Conservation (phyloP, 1,284 basidiomycete species). For the Ustilago xerochloae region DNA sequence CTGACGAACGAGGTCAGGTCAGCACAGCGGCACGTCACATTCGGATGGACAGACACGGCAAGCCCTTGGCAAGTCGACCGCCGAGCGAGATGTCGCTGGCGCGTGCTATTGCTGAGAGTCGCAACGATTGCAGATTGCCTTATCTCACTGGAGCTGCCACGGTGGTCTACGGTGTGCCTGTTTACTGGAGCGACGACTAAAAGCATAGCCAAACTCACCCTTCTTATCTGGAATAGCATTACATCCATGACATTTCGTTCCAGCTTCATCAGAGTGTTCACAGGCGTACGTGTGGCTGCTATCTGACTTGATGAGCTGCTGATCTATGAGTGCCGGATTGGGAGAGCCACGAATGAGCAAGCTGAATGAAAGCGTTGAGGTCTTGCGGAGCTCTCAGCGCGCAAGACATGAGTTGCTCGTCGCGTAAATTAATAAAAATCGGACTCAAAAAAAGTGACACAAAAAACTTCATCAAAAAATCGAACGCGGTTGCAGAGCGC, state of each 20-base stretch:
- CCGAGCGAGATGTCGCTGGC: conserved; percentile 73
- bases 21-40: conserved; percentile 25
- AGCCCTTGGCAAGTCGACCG: conserved; percentile 25
- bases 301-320: too few relatives aligned
- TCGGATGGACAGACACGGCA: conserved; percentile 20
- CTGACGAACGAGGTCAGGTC: conserved; percentile 46
- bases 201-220: background rate
- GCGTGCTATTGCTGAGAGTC: conserved; percentile 81
- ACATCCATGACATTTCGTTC: background rate
- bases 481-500: background rate
- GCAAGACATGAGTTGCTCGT: background rate
- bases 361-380: background rate
- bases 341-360: background rate
- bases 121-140: conserved; percentile 85
- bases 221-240: background rate
- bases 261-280: background rate
- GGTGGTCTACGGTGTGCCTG: conserved; percentile 91
- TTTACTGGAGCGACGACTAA: conserved; percentile 51
- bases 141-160: conserved; percentile 96
- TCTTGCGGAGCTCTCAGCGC: background rate
- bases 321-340: too few relatives aligned
- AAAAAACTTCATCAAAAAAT: conserved; percentile 7
- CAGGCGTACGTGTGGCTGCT: too few relatives aligned
- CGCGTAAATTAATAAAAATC: conserved; percentile 16
- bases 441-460: background rate